Evolutionary conservation across 2,329 filamentous ascomycete genomes (phyloP), one percentile per base, ranked within the genome.

Genomic region (Scedosporium dehoogii): DNA sequence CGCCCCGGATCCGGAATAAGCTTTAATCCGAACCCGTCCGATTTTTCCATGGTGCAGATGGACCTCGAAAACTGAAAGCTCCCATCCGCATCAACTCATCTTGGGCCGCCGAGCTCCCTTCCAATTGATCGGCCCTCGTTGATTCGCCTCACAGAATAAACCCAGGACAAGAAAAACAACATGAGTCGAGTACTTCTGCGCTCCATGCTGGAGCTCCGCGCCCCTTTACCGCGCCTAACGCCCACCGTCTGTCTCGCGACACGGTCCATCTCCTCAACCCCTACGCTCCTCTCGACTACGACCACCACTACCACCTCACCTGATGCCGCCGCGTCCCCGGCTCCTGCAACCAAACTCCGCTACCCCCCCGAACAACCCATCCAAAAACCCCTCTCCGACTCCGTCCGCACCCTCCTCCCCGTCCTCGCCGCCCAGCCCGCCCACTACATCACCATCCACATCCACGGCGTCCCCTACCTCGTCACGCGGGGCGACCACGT

Each of bases 401-500:
- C 83, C 1, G 79, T 90, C 65, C 79, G 78, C 66, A 73, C 73
- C 51, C 81, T 91, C 58, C 84, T 92, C 33, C 89, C 90, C 1
- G 79, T 91, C 57, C 84, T 94, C 58, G 82, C 82, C 68, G 82
- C 87, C 10, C 90, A 94, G 76, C 84, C 87, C 3, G 78, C 81
- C 23, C 89, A 91, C 81, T 94, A 93, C 79, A 84, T 91, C 70
- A 90, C 87, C 56, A 79, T 88, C 62, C 89, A 92, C 76, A 87
- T 96, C 75, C 88, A 94, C 76, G 88, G 85, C 33, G 85, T 83
- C 61, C 88, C 89, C 6, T 94, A 93, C 78, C 88, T 94, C 38
- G 82, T 94, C 67, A 92, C 89, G 6, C 78, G 81, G 55, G 90
- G 90, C 67, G 90, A 94, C 76, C 79, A 81, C 64, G 75, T 94